Evolutionary conservation across 202 grass and related monocot genomes (phyloP).

Genomic region (Brachypodium distachyon): DNA sequence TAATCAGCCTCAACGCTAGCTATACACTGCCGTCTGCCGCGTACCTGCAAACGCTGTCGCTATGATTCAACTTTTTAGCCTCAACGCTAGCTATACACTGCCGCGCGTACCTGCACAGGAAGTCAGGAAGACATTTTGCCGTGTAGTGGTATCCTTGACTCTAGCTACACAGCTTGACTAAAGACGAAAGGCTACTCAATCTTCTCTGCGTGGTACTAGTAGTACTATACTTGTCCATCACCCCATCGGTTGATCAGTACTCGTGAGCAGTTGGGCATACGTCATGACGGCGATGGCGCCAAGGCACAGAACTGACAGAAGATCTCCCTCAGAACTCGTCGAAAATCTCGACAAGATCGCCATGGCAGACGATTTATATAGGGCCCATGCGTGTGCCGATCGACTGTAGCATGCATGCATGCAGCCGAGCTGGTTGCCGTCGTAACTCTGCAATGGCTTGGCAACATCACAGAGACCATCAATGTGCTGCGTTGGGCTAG

Average conservation of each 20-base stretch:
- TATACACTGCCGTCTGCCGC: too few species aligned
- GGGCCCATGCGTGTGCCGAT: not conserved
- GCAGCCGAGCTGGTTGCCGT: not conserved
- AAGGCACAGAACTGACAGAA: not conserved
- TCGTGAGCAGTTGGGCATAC: not conserved
- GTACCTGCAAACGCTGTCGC: too few species aligned
- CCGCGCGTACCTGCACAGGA: too few species aligned
- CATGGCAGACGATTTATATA: not conserved
- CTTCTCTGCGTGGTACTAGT: not conserved
- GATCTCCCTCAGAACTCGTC: slow-evolving; percentile 37
- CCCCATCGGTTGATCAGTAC: not conserved
- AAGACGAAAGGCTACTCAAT: not conserved
- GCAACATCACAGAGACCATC: not conserved
- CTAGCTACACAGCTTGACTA: not conserved
- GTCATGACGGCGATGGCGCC: not conserved
- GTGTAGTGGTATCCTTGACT: not conserved
- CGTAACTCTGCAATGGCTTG: not conserved
- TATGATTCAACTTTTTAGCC: too few species aligned
- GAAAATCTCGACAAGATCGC: slow-evolving; percentile 30
- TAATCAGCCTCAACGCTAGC: too few species aligned
- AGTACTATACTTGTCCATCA: not conserved
- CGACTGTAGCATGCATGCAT: not conserved
- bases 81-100: too few species aligned
- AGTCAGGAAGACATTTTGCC: too few species aligned
- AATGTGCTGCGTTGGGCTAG: too few species aligned